phyloP scores from a whole-genome alignment of 1,284 basidiomycete species.

The Trametes hirsuta region DNA sequence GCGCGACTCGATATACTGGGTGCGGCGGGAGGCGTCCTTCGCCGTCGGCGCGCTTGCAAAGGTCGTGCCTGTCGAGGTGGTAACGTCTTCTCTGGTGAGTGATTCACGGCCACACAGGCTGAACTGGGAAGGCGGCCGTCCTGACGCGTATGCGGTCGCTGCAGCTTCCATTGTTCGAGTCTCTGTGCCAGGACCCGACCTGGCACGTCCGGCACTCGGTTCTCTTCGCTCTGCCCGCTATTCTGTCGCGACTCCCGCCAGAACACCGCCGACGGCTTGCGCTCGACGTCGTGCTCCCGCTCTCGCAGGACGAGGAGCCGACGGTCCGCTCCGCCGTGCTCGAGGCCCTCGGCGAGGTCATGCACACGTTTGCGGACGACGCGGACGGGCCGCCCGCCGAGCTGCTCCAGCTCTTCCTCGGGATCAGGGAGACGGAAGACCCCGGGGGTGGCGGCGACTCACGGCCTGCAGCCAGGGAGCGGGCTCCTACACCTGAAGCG shows the following conservation, averaged over 20 bases:
- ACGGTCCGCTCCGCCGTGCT: conserved; percentile 83
- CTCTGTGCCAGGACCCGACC: conserved; percentile 68
- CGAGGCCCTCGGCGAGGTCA: conserved; percentile 90
- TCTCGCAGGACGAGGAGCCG: conserved; percentile 70
- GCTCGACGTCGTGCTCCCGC: conserved; percentile 59
- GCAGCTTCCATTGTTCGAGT: conserved; percentile 81
- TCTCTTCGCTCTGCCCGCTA: conserved; percentile 83
- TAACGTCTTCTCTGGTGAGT: conserved; percentile 67
- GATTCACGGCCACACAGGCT: neutral
- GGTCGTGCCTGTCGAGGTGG: conserved; percentile 74
- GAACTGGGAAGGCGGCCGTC: neutral
- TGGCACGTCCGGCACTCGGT: conserved; percentile 92
- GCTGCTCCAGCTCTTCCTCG: conserved; percentile 70
- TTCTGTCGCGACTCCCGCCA: conserved; percentile 69
- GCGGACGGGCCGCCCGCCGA: conserved; percentile 77
- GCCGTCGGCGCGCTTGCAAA: conserved; percentile 90
- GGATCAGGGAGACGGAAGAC: conserved; percentile 31
- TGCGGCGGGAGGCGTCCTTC: conserved; percentile 88
- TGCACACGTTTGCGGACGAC: conserved; percentile 81
- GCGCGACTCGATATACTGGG: conserved; percentile 82
- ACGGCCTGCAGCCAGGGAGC: neutral
- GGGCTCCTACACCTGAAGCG: neutral
- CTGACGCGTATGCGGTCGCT: conserved; percentile 12
- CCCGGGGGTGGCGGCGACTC: conserved; percentile 12
- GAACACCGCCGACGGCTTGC: conserved; percentile 63